Evolutionary conservation across 148 eudicot genomes (phyloP), one percentile per base, ranked within the genome.

Genomic region (Amaranthus palmeri): DNA sequence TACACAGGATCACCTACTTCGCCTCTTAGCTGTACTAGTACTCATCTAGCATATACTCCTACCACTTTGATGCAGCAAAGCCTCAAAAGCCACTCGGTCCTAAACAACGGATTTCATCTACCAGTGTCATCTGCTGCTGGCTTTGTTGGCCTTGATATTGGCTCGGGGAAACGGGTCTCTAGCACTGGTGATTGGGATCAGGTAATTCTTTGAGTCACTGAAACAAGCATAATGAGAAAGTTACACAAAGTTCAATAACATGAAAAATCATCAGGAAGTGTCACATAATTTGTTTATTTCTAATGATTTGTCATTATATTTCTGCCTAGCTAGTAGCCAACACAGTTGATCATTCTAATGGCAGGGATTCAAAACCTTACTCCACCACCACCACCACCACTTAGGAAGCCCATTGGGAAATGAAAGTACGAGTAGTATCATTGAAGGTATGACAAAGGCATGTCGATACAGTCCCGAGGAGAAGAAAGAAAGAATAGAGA

Each of bases 391-490:
- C 79, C 83, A 61, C 79, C 86, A 80, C 57, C 84, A 84, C 61
- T 83, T 82, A 6, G 87, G 83, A 17, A 88, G 92, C 73, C 85
- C 90, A 43, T 65, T 89, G 54, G 83, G 86, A n/a, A 88, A 75
- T 66, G 98, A 91, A 78, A 83, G 68, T 64, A 18, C 74, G 12
- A 86, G 75, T 71, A 81, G 80, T 50, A 89, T 91, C 54, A 83
- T 91, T 42, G 89, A 92, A 77, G 80, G 96, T 55, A 92, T 90
- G 92, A 68, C 68, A 60, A 89, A 84, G 79, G 93, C 97, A 36
- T 80, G 85, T 68, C 82, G 81, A 12, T 95, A 92, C 76, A 88
- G 84, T 71, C 97, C 99, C 14, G 89, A 95, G 67, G 97, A 92
- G 79, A 95, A 88, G 71, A 87, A 71, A 64, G 97, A 95, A 73